Conservation (phyloP, 371 early-diverging fungal genomes). For the Capillidium rhysosporum region DNA sequence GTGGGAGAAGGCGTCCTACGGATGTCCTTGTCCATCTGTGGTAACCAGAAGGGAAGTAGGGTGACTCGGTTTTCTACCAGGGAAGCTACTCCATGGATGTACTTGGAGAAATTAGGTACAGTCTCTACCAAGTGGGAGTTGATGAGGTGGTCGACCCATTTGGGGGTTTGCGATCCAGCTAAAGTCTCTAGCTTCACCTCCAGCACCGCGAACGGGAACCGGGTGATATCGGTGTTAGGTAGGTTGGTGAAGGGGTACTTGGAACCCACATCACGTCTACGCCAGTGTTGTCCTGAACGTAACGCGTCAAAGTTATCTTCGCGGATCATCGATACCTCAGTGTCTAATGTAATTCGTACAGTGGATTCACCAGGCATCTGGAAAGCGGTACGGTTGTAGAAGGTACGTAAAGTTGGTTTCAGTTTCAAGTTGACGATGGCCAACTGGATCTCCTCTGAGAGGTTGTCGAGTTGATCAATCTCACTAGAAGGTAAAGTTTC, state of each 20-base stretch:
- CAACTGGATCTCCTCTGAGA: slow-evolving; percentile 72
- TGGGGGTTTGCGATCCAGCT: slow-evolving; percentile 61
- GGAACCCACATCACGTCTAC: slow-evolving; percentile 70
- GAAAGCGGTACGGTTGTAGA: slow-evolving; percentile 96
- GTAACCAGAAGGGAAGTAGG: slow-evolving; percentile 94
- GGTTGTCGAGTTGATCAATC: slow-evolving; percentile 47
- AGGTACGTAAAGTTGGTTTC: slow-evolving; percentile 64
- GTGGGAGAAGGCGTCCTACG: slow-evolving; percentile 37
- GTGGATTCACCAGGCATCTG: slow-evolving; percentile 88
- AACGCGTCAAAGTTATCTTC: slow-evolving; percentile 66
- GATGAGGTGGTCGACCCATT: slow-evolving; percentile 82
- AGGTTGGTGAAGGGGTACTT: slow-evolving; percentile 66
- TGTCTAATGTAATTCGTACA: slow-evolving; percentile 92
- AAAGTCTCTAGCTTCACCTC: slow-evolving; percentile 90
- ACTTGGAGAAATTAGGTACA: slow-evolving; percentile 96
- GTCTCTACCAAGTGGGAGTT: slow-evolving; percentile 83
- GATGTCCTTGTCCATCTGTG: slow-evolving; percentile 86
- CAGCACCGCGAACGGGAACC: slow-evolving; percentile 95
- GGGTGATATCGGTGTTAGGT: slow-evolving; percentile 51
- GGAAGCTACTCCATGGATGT: slow-evolving; percentile 88
- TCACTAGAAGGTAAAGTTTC: slow-evolving; percentile 67
- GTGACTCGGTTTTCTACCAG: slow-evolving; percentile 68
- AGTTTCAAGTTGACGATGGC: slow-evolving; percentile 56
- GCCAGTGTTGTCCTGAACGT: slow-evolving; percentile 70
- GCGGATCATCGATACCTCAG: slow-evolving; percentile 90